A percentile compares a stretch with the other conserved stretches of the same genome.
These are phyloP conservation scores for Eucalyptus cloeziana DNA, from an alignment of 345 rosid genomes.

Conservation along the genomic window DNA sequence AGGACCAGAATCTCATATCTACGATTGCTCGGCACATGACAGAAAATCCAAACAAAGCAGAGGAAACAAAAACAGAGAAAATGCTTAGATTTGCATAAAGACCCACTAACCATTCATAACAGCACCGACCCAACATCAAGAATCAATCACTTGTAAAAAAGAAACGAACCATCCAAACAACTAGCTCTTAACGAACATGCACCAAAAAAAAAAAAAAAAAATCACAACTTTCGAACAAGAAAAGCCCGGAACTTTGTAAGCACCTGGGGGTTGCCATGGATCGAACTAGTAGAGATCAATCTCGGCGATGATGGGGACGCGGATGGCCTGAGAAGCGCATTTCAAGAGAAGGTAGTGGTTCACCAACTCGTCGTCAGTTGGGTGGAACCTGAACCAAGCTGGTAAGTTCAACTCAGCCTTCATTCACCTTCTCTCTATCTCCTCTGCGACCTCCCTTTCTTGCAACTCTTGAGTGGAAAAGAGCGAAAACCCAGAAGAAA, in stretches of 20 bases:
- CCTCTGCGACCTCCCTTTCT: not conserved
- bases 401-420: slow-evolving; percentile 43
- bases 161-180: not conserved
- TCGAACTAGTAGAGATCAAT: slow-evolving; percentile 76
- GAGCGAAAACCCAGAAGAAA: not conserved
- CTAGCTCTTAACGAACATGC: not conserved
- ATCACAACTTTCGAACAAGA: not conserved
- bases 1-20: not conserved
- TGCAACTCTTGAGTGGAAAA: not conserved
- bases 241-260: not conserved
- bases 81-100: not conserved
- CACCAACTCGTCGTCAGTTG: slow-evolving; percentile 85
- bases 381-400: slow-evolving; percentile 86
- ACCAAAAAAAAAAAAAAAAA: not conserved
- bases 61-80: not conserved
- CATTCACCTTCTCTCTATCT: not conserved
- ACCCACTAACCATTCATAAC: not conserved
- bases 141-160: not conserved
- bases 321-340: slow-evolving; percentile 39
- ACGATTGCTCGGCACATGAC: not conserved
- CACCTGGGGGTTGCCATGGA: slow-evolving; percentile 97
- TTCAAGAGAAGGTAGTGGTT: slow-evolving; percentile 59
- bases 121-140: not conserved
- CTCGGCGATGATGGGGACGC: slow-evolving; percentile 67
- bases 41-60: not conserved